Conservation (phyloP, 176 grass and related monocot species). For the Thinopyrum elongatum region DNA sequence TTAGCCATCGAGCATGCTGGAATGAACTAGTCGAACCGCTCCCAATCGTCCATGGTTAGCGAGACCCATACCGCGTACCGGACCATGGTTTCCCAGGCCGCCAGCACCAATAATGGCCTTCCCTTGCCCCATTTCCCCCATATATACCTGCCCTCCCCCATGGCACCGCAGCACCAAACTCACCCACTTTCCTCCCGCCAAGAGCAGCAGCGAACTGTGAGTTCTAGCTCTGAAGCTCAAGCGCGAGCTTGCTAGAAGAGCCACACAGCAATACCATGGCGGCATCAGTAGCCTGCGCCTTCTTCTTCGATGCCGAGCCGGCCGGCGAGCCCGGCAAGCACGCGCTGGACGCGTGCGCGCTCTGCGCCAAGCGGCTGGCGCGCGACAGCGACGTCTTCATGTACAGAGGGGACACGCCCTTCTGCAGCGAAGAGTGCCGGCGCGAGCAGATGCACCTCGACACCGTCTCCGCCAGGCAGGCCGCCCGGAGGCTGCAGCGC, state of each 20-base stretch:
- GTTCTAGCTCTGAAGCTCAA: neutral
- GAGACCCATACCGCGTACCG: neutral
- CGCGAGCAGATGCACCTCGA: constrained; percentile 57
- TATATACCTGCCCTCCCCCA: constrained; percentile 3
- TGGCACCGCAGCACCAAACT: neutral
- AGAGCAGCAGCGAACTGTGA: neutral
- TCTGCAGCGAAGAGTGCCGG: constrained; percentile 67
- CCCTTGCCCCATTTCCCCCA: neutral
- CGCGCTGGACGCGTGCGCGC: constrained; percentile 48
- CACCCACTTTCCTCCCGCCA: neutral
- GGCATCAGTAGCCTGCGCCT: constrained; percentile 11
- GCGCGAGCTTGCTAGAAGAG: neutral
- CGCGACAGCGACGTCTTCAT: constrained; percentile 63
- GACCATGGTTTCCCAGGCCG: neutral
- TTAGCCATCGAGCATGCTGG: neutral
- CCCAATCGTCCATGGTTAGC: neutral
- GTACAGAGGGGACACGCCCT: constrained; percentile 70
- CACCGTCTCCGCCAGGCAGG: neutral
- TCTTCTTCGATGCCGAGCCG: constrained; percentile 44
- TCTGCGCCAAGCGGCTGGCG: constrained; percentile 49
- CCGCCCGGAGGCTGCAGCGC: neutral
- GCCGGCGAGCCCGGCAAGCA: neutral
- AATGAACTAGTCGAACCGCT: neutral
- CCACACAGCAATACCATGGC: neutral
- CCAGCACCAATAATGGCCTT: neutral